A percentile compares a stretch with the other conserved stretches of the same genome.
Conservation (phyloP, 1,139 yeast species). For the Diutina siamensis region DNA sequence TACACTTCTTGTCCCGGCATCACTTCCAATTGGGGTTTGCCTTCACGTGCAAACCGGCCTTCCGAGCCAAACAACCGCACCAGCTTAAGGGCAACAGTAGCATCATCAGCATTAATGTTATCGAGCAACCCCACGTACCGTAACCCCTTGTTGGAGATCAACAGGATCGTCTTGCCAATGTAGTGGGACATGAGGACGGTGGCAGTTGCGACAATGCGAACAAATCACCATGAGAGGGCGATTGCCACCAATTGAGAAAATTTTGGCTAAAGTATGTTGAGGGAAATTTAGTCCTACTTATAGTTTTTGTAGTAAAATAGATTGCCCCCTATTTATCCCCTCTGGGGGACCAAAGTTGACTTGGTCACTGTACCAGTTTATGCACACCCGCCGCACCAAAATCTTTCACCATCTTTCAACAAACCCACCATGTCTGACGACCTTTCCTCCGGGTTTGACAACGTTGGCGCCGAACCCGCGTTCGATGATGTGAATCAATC, state of each 20-base stretch:
- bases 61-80: slow-evolving; percentile 91
- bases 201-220: neutral
- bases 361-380: neutral
- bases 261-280: too few relatives aligned
- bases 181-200: slow-evolving; percentile 56
- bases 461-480: too few relatives aligned
- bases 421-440: neutral
- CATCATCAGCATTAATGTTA: slow-evolving; percentile 79
- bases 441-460: too few relatives aligned
- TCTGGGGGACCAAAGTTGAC: too few relatives aligned
- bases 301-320: too few relatives aligned
- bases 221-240: neutral
- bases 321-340: too few relatives aligned
- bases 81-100: slow-evolving; percentile 75
- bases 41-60: slow-evolving; percentile 54
- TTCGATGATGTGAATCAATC: too few relatives aligned
- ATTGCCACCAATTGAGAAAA: too few relatives aligned
- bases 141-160: slow-evolving; percentile 79
- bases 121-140: slow-evolving; percentile 83
- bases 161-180: slow-evolving; percentile 85
- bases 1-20: slow-evolving; percentile 64
- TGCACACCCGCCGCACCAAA: neutral
- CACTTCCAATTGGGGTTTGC: slow-evolving; percentile 62
- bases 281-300: too few relatives aligned
- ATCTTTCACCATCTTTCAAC: neutral